Percentiles rank a stretch among this genome's conserved stretches.
phyloP scores from a whole-genome alignment of 2,329 filamentous ascomycete genomes.

The Cercospora nicotianae region DNA sequence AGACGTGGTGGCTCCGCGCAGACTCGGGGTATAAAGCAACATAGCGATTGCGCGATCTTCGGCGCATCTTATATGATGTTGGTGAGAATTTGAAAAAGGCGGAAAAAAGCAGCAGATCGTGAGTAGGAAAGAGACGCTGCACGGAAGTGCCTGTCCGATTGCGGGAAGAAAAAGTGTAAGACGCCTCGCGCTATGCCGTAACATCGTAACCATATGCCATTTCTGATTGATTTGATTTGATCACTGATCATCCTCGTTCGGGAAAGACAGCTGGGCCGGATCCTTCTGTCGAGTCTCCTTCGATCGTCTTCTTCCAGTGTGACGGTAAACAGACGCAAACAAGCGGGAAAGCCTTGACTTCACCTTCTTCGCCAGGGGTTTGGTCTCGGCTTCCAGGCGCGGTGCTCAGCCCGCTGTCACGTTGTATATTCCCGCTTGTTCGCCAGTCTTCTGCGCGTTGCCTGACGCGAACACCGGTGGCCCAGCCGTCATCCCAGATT shows the following conservation, averaged over 20 bases:
- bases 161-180: constrained; percentile 1
- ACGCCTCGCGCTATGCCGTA: constrained; percentile 22
- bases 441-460: constrained; percentile 91
- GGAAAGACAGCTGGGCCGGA: constrained; percentile 25
- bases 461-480: constrained; percentile 80
- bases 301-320: constrained; percentile 95
- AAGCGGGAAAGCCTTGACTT: constrained; percentile 96
- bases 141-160: neutral
- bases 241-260: constrained; percentile 20
- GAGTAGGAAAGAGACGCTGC: neutral
- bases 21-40: constrained; percentile 17
- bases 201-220: constrained; percentile 22
- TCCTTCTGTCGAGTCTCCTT: constrained; percentile 64
- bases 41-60: constrained; percentile 4
- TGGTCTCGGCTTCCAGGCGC: constrained; percentile 48
- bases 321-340: constrained; percentile 94
- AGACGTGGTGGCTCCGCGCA: neutral
- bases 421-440: constrained; percentile 63
- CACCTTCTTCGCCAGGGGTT: constrained; percentile 52
- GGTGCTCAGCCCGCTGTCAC: constrained; percentile 91
- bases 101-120: constrained; percentile 3
- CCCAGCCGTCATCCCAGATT: constrained; percentile 99
- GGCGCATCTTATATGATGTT: neutral
- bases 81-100: neutral
- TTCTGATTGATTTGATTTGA: constrained; percentile 1